Evolutionary conservation across 257 asterid species (phyloP), one percentile per base, ranked within the genome.

Genomic region (Misopates orontium): DNA sequence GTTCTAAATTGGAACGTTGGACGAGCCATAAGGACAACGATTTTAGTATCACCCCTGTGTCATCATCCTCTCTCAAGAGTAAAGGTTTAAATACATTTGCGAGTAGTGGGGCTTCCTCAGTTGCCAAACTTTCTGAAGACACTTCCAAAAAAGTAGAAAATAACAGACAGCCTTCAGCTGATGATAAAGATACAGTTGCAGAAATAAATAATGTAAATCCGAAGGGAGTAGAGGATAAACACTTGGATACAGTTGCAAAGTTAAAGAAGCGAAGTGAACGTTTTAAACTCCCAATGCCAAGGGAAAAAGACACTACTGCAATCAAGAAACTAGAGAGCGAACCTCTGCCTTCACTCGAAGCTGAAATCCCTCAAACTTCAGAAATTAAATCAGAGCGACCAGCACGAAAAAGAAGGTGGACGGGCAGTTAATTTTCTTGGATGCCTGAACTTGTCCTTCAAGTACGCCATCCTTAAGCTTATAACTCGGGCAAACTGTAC

Each of bases 361-460:
- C 70, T 6, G 98, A 89, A 71, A 67, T 31, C 42, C 93, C 59
- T 13, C 74, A 77, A 1, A 90, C 85, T 74, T 68, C 80, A 7
- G 98, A 87, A 72, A 78, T 92, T 73, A 92, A 89, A 76, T 73
- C 95, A 0, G 98, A 92, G 83, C 96, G 97, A 44, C 98, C 98
- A 53, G 80, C 98, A 16, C 82, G 97, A 49, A 92, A 86, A 68
- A 84, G 98, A 77, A 85, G 97, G 71, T 92, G 98, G 98, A 92
- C 95, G n/a, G 85, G 91, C 60, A 85, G 75, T 67, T 92, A 56
- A 76, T 67, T 44, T 39, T 5, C 18, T 4, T 24, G 11, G 21
- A 36, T 8, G 10, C 9, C 20, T 36, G 23, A 8, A 17, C 18
- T 45, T 15, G 4, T 60, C 44, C 45, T 57, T 44, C 11, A 49